Conservation (phyloP, 1,284 basidiomycete species). For the Cryptococcus hybrid region DNA sequence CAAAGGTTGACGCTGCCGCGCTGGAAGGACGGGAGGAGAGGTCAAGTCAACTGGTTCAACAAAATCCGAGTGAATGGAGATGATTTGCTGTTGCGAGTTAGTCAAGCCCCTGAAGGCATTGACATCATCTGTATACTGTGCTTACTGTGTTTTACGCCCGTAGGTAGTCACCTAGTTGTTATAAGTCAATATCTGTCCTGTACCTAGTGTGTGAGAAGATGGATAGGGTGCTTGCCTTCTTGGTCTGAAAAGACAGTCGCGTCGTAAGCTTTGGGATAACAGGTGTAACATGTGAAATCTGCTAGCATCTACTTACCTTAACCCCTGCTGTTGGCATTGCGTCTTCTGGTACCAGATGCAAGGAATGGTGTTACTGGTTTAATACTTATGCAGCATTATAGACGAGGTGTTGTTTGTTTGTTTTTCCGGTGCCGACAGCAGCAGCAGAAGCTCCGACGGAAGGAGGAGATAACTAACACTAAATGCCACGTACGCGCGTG, state of each 20-base stretch:
- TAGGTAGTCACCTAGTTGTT: no score
- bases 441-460: no score
- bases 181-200: no score
- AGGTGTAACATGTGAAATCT: no score
- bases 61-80: constrained; percentile 34
- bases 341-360: background rate
- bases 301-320: constrained; percentile 23
- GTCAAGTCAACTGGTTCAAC: background rate
- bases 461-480: background rate
- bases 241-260: constrained; percentile 42
- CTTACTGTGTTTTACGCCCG: constrained; percentile 30
- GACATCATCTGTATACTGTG: background rate
- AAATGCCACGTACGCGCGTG: constrained; percentile 5
- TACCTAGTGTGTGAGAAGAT: background rate
- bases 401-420: background rate
- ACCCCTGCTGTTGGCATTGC: constrained; percentile 29
- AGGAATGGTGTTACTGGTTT: no score
- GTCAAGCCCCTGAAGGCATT: background rate
- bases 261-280: no score
- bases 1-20: constrained; percentile 19
- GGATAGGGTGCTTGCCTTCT: constrained; percentile 28
- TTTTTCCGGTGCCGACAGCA: background rate
- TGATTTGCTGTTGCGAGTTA: constrained; percentile 27
- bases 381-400: no score
- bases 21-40: constrained; percentile 5